Base-by-base conservation (phyloP, 805 yeast genomes). In the Metahyphopichia silvanorum region DNA sequence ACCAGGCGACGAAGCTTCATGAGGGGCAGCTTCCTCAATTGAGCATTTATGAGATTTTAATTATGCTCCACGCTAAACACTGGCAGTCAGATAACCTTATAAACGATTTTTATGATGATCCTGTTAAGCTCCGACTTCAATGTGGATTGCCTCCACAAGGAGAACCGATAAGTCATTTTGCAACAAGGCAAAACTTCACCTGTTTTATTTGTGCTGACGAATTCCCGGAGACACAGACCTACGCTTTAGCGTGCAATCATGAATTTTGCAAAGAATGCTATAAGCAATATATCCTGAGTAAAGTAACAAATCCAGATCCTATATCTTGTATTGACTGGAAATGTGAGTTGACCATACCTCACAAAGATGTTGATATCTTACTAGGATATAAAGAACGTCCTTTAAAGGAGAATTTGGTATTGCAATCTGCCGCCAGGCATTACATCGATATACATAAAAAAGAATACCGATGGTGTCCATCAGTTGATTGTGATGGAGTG, bases 171-270 rank as follows among this genome's bases (percentile, higher is more conserved):
- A 20, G 18, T 13, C 22, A 18, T n/a, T 37, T 55, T 16, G 32
- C 35, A n/a, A 27, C 20, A 19, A n/a, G 33, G 16, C 1, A 9
- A 8, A 34, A 46, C 29, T 75, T 67, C 41, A 39, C 53, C 17
- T 87, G 96, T 52, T 46, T 56, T 11, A 79, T 89, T n/a, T 89
- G 96, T 56, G 85, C 86, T 53, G 82, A 81, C 15, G 73, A 71
- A 1, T 64, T 62, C 17, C 49, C 50, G 0, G 39, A 39, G 2
- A 34, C 60, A 20, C 32, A 38, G 6, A 56, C 62, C 2, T 85
- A 77, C 45, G 56, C 70, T 3, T 54, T 86, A 12, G 68, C 68
- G 11, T 93, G 98, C 55, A 71, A 69, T 6, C 96, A 91, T 55
- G 65, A 62, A 32, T 83, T 66, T 44, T 93, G 98, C 52, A 44